Base-by-base conservation (phyloP, 306 rosid genomes). In the Arachis hypogaea region DNA sequence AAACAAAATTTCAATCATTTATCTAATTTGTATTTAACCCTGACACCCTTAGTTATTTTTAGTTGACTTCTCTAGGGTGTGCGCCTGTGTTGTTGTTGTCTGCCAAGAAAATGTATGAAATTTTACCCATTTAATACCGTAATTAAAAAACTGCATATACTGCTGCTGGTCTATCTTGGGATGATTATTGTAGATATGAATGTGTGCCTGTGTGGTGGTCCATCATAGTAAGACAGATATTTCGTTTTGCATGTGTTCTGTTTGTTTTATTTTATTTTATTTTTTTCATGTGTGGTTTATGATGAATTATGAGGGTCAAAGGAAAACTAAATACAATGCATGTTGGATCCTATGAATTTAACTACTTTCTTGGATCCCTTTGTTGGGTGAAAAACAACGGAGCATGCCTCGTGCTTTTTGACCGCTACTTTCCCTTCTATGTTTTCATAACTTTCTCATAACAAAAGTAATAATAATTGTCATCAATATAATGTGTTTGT, bases 131-230 rank as follows among this genome's bases (percentile, higher is more conserved):
- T 22, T 22, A 22, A 22, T 22, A 22, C 28, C 28, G 28, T 22
- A 22, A 22, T 22, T 22, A 22, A 22, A 22, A 22, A 22, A 22
- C 28, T 22, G 28, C 28, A 22, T 33, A 33, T 33, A 33, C 38
- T 33, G 38, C 38, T 33, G 38, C 38, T 33, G 4, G 4, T 33
- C 38, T 33, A 33, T 71, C 80, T 28, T 49, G 16, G 5, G 79
- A 81, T 43, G 72, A 6, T 36, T 59, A 30, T 9, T 11, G 85
- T 12, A 73, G 83, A 11, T 77, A 66, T 73, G 76, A 81, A 72
- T 29, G 38, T 33, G 38, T 33, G 38, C 38, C 38, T 33, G 4
- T 33, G 38, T 52, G 41, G 42, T 29, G 68, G 46, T 42, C 8
- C 7, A 14, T 36, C 62, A 52, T 83, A 8, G 9, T 79, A 14